Base-by-base conservation (phyloP, 148 eudicot genomes). In the Chenopodium album region DNA sequence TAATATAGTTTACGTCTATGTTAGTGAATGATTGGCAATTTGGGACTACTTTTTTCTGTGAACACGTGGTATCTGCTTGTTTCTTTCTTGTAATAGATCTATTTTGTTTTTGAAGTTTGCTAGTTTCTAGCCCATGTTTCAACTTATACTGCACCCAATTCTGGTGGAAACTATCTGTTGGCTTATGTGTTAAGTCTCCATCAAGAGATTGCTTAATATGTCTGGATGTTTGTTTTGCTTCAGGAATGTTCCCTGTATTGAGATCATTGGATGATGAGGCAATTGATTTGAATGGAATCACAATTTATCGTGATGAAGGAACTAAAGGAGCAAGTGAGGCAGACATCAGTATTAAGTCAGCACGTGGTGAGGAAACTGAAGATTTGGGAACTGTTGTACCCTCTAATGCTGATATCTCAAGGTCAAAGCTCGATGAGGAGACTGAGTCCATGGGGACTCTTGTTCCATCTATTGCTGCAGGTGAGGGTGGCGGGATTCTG, bases 221-320 rank as follows among this genome's bases (percentile, higher is more conserved):
- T 71, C 78, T 82, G 44, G 78, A 48, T 71, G 34, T 66, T 17
- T 54, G 26, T 63, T 66, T 60, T 76, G 14, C 78, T 56, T 80
- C 90, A 96, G 99, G 95, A 70, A 73, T 90, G 84, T 90, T 93
- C 7, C 50, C 82, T 23, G 88, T 82, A 66, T 86, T 96, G 88
- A 79, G 88, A 80, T 90, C 87, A 78, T 85, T 96, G 89, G 89
- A 90, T 85, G 68, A 75, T 83, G 92, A 86, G 75, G 41, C 84
- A 83, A 84, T 80, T 87, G 92, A 94, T 84, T 81, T 96, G 62
- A 89, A 89, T 81, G 78, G 81, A 80, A 91, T 86, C 64, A 85
- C 16, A 76, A 62, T 94, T 69, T 76, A 85, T 59, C 76, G 78
- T 17, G 79, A 86, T 76, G 90, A 86, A 72, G 66, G 75, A 31